These are phyloP conservation scores for Fusarium compactum DNA, from an alignment of 2,329 filamentous ascomycete genomes.

Conservation along the genomic window DNA sequence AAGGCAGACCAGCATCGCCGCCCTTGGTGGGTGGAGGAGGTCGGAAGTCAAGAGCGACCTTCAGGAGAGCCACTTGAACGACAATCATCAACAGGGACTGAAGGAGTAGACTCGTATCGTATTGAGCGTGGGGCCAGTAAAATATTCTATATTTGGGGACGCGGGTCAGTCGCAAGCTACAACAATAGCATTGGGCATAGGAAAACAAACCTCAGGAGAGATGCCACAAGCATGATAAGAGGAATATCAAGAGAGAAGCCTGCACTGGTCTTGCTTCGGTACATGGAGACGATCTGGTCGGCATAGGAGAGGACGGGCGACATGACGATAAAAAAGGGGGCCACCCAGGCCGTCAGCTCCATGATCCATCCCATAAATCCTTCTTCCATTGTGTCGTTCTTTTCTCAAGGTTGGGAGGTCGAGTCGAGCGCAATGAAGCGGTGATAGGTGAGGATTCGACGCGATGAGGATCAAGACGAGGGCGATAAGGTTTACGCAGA, in stretches of 20 bases:
- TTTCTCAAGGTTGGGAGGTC: neutral
- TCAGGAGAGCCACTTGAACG: slow-evolving; percentile 73
- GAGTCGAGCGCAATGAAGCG: neutral
- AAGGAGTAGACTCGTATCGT: slow-evolving; percentile 71
- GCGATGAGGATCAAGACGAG: slow-evolving; percentile 9
- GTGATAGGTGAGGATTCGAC: slow-evolving; percentile 6
- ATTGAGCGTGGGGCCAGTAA: slow-evolving; percentile 76
- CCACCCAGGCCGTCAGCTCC: slow-evolving; percentile 63
- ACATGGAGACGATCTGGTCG: slow-evolving; percentile 75
- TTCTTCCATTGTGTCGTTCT: slow-evolving; percentile 20
- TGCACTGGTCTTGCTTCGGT: slow-evolving; percentile 71
- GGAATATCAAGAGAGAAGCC: slow-evolving; percentile 79
- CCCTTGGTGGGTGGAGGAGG: slow-evolving; percentile 70
- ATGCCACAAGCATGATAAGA: slow-evolving; percentile 78
- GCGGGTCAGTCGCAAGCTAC: slow-evolving; percentile 34
- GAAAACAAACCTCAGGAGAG: slow-evolving; percentile 68
- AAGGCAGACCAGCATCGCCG: slow-evolving; percentile 71
- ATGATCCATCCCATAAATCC: slow-evolving; percentile 42
- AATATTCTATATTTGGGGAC: slow-evolving; percentile 65
- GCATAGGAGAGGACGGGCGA: slow-evolving; percentile 74
- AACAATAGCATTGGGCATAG: neutral
- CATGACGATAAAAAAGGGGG: slow-evolving; percentile 72
- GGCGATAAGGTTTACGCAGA: slow-evolving; percentile 6
- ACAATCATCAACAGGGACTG: slow-evolving; percentile 75
- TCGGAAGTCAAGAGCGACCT: slow-evolving; percentile 77